Base-by-base conservation (phyloP, 805 yeast genomes). In the Saturnispora diversa region DNA sequence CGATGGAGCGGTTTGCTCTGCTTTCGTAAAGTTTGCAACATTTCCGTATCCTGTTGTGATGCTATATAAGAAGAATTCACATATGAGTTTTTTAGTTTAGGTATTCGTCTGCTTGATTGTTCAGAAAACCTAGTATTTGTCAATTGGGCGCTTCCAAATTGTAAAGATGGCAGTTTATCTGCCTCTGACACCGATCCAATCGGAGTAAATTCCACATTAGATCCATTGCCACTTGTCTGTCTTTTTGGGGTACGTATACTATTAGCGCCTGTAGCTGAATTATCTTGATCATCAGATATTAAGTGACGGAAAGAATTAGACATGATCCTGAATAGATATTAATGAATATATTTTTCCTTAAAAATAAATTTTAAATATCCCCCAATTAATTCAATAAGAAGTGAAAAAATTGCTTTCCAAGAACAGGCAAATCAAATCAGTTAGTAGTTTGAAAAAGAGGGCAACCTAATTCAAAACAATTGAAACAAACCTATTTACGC, bases 261-360 rank as follows among this genome's bases (percentile, higher is more conserved):
- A 12, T 26, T 12, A 3, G 17, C 11, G 10, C 13, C 27, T n/a
- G 24, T 24, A 7, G 25, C 47, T n/a, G n/a, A n/a, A 43, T 20
- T 49, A 50, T 19, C 38, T 38, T 21, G 66, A 63, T 8, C 64
- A 56, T 22, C 55, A 6, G 42, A 50, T 34, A 58, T 47, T 5
- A 59, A 50, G 13, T 59, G 56, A 36, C 55, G 52, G 15, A 50
- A 48, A 10, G 56, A 49, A 10, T 56, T 51, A 44, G 57, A 57
- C 63, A 60, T 56, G 11, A 9, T 31, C 13, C n/a, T 28, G 11
- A 28, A 20, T 17, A 15, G 12, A 11, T 19, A 17, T 11, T 17
- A 17, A 9, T 27, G 16, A 27, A 11, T 30, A 30, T 19, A 5
- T 30, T 5, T 30, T 11, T 17, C 13, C 15, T 17, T 30, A 10